phyloP scores from a whole-genome alignment of 2,329 filamentous ascomycete genomes.

The Nemania sp. region DNA sequence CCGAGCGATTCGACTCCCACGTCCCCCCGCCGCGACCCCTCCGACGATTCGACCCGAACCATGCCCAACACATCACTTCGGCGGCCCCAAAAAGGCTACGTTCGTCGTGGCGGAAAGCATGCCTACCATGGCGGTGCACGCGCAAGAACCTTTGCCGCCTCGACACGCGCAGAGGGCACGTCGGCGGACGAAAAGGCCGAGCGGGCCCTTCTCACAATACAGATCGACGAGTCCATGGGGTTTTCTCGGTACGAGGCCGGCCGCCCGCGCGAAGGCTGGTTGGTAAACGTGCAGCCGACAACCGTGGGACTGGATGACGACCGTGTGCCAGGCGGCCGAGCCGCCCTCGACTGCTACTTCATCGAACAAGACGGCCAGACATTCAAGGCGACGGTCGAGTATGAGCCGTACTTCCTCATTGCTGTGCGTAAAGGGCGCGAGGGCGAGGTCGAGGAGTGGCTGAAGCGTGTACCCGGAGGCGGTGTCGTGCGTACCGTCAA shows the following conservation, averaged over 20 bases:
- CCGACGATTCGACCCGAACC: constrained; percentile 32
- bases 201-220: constrained; percentile 78
- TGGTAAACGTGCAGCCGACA: constrained; percentile 93
- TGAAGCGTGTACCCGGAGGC: constrained; percentile 75
- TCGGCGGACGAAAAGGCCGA: constrained; percentile 94
- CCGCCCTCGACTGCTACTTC: constrained; percentile 96
- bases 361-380: constrained; percentile 84
- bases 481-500: constrained; percentile 80
- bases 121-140: constrained; percentile 70
- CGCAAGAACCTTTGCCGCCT: constrained; percentile 79
- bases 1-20: constrained; percentile 9
- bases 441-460: constrained; percentile 95
- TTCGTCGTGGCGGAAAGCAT: constrained; percentile 67
- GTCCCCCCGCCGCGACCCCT: constrained; percentile 6
- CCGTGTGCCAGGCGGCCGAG: constrained; percentile 79
- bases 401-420: constrained; percentile 94
- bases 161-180: constrained; percentile 78
- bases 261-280: constrained; percentile 80
- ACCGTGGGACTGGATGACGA: constrained; percentile 74
- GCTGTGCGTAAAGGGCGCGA: constrained; percentile 88
- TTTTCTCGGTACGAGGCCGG: constrained; percentile 91
- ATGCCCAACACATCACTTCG: constrained; percentile 65
- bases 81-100: constrained; percentile 68
- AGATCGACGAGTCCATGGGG: constrained; percentile 93
- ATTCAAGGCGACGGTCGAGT: constrained; percentile 96